These are phyloP conservation scores for Centrapalus pauciflorus DNA, from an alignment of 129 eudicot genomes.

Conservation along the genomic window DNA sequence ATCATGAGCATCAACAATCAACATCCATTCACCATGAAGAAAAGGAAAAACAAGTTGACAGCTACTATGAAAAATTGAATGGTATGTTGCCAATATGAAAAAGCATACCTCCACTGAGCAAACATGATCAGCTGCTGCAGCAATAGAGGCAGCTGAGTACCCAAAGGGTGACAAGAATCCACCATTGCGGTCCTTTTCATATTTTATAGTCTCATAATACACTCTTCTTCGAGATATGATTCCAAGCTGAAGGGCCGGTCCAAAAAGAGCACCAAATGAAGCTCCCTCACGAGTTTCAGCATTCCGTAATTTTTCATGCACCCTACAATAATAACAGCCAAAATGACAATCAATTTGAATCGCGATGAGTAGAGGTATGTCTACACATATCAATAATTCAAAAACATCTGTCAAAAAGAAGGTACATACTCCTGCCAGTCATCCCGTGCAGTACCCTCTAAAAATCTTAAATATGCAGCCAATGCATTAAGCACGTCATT, in stretches of 20 bases:
- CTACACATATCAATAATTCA: not conserved
- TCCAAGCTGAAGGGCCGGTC: conserved; percentile 77
- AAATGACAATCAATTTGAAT: conserved; percentile 8
- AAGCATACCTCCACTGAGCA: conserved; percentile 71
- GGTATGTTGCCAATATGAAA: conserved; percentile 8
- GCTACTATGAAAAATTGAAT: not conserved
- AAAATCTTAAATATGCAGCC: conserved; percentile 79
- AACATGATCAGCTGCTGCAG: conserved; percentile 64
- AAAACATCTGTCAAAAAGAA: not conserved
- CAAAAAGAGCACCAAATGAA: conserved; percentile 76
- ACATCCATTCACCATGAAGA: not conserved
- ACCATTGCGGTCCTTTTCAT: conserved; percentile 84
- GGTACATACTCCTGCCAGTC: conserved; percentile 89
- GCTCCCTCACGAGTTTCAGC: conserved; percentile 86
- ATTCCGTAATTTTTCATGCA: conserved; percentile 60
- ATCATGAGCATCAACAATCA: not conserved
- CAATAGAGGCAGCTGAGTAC: conserved; percentile 64
- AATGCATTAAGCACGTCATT: conserved; percentile 60
- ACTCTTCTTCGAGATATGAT: conserved; percentile 78
- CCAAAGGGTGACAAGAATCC: conserved; percentile 93
- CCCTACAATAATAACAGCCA: conserved; percentile 38
- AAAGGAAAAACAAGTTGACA: not conserved
- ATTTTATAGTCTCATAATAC: conserved; percentile 65
- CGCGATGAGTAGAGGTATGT: not conserved
- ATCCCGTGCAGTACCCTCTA: conserved; percentile 79